phyloP scores from a whole-genome alignment of 202 grass and related monocot genomes.

The Hordeum pubiflorum region DNA sequence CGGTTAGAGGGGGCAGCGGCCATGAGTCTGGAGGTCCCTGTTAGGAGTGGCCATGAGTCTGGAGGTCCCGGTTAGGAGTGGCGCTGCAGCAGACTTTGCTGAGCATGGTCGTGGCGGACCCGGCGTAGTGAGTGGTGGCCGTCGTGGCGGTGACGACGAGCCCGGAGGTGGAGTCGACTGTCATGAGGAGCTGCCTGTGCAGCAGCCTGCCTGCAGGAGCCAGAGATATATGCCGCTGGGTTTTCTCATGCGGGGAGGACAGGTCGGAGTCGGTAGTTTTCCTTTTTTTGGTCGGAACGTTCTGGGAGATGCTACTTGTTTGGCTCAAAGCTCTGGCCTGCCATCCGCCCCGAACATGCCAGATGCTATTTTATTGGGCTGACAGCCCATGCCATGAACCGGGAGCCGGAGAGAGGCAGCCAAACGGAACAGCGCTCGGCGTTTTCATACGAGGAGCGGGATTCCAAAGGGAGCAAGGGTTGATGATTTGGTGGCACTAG shows the following conservation, averaged over 20 bases:
- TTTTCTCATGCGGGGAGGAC: background rate
- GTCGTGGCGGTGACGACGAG: background rate
- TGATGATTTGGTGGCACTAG: too few species aligned
- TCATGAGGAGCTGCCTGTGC: background rate
- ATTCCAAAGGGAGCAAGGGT: background rate
- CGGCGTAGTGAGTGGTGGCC: background rate
- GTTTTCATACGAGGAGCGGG: background rate
- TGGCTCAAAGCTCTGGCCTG: background rate
- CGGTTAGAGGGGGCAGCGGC: background rate
- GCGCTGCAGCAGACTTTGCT: too few species aligned
- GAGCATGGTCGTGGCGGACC: too few species aligned
- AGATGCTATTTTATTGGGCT: background rate
- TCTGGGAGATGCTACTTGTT: background rate
- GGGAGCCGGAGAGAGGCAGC: background rate
- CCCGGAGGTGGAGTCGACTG: background rate
- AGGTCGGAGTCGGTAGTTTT: background rate
- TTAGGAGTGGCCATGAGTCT: background rate
- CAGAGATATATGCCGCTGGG: background rate
- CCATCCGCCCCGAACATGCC: background rate
- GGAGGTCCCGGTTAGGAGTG: background rate
- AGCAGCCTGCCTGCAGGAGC: background rate
- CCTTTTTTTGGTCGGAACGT: background rate
- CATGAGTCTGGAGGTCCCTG: background rate
- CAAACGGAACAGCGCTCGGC: background rate
- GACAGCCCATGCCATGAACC: background rate